Base-by-base conservation (phyloP, 2,329 filamentous ascomycete genomes). In the Exophiala spinifera region DNA sequence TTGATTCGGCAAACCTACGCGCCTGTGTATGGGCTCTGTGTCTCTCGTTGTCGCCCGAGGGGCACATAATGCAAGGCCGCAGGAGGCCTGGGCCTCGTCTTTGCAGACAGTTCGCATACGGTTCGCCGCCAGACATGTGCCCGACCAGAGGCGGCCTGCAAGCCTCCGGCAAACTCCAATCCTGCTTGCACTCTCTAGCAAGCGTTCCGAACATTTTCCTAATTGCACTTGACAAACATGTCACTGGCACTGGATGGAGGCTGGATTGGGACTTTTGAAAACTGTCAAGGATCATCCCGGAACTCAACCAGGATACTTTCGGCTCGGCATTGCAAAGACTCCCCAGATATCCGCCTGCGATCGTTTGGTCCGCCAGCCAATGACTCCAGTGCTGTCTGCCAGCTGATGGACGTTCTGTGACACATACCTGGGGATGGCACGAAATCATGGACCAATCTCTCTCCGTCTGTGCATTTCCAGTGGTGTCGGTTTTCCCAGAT, bases 381-480 rank as follows among this genome's bases (percentile, higher is more conserved):
- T 51, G 40, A 21, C 42, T 10, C 28, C 3, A 44, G 14, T 13
- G 20, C n/a, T n/a, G 42, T 21, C 19, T 25, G 19, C 21, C 42
- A 20, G 20, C 20, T 23, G 40, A 20, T 14, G 13, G 40, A 3
- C 28, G 19, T 44, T 33, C 17, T 39, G 36, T 51, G 48, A 33
- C 53, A 55, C 53, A 55, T 55, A 46, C 47, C 43, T 55, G 15
- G 47, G 15, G 39, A 37, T 53, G 53, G 56, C 14, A 46, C 28
- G 14, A 39, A 11, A 39, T 15, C 11, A 15, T n/a, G 17, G 17
- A 15, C 11, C 36, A 11, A 39, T 15, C 14, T n/a, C 17, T 10
- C 17, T 39, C n/a, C 17, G 36, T 10, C 36, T 10, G 36, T 39
- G 36, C 36, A 39, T 39, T n/a, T 39, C 11, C 28, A 2, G 46